phyloP scores from a whole-genome alignment of 164 flowering plant genomes.

The Annona cherimola region DNA sequence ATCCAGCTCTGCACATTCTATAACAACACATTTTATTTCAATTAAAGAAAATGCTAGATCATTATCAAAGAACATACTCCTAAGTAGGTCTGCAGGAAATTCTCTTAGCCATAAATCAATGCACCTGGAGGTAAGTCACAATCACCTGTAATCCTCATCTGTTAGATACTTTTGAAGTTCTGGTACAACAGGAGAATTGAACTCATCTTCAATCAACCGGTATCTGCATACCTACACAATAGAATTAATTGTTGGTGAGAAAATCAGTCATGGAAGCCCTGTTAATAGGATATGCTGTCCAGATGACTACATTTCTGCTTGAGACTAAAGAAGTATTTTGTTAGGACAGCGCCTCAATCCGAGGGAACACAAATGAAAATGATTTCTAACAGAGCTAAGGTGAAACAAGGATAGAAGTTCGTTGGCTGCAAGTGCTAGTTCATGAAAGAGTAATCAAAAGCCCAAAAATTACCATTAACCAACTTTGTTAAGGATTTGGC shows the following conservation, averaged over 20 bases:
- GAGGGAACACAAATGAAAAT: too few species aligned
- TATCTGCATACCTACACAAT: conserved; percentile 75
- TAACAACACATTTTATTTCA: not conserved
- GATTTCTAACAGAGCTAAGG: too few species aligned
- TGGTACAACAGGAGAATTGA: conserved; percentile 51
- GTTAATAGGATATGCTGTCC: not conserved
- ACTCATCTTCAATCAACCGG: conserved; percentile 78
- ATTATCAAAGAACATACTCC: not conserved
- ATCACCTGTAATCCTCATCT: conserved; percentile 89
- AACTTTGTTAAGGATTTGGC: too few species aligned
- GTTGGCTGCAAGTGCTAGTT: too few species aligned
- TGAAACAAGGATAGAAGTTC: too few species aligned
- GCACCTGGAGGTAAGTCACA: not conserved
- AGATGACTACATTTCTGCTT: not conserved
- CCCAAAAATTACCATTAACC: too few species aligned
- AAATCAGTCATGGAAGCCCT: not conserved
- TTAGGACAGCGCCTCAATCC: not conserved
- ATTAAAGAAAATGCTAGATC: not conserved
- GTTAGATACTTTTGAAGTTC: conserved; percentile 81
- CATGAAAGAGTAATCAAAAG: too few species aligned
- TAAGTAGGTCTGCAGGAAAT: not conserved
- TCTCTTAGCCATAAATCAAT: not conserved
- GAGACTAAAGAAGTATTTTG: not conserved
- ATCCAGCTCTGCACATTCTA: not conserved
- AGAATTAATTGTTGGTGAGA: not conserved